phyloP scores from a whole-genome alignment of 2,329 filamentous ascomycete genomes.

The Diaporthe caulivora region DNA sequence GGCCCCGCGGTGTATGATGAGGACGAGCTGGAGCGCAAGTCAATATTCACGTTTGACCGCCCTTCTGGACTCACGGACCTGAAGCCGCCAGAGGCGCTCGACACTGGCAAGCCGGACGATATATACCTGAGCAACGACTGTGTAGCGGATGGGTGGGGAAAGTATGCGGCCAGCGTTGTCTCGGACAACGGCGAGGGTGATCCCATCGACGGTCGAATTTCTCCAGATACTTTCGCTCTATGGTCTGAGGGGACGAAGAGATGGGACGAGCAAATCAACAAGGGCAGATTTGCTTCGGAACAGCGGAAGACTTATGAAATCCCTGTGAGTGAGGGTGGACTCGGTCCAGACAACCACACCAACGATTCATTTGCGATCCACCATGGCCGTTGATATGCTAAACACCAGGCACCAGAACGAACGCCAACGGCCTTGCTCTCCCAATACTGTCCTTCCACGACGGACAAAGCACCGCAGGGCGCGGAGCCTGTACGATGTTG shows the following conservation, averaged over 20 bases:
- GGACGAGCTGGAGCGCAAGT: constrained; percentile 26
- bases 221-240: constrained; percentile 55
- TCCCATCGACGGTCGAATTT: constrained; percentile 52
- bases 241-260: constrained; percentile 52
- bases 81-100: constrained; percentile 24
- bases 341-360: background rate
- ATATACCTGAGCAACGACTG: constrained; percentile 1
- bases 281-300: constrained; percentile 26
- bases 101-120: constrained; percentile 26
- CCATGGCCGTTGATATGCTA: background rate
- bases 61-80: constrained; percentile 21
- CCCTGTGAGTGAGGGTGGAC: constrained; percentile 29
- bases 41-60: constrained; percentile 35
- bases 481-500: constrained; percentile 45
- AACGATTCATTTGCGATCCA: background rate
- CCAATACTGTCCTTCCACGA: constrained; percentile 31
- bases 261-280: constrained; percentile 43
- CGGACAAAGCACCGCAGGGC: constrained; percentile 14
- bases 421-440: constrained; percentile 37
- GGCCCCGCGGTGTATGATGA: constrained; percentile 34
- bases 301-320: constrained; percentile 8
- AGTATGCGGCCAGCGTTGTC: constrained; percentile 46
- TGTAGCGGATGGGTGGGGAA: constrained; percentile 21
- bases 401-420: constrained; percentile 13
- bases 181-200: constrained; percentile 56